Percentiles rank a stretch among this genome's conserved stretches.
These are phyloP conservation scores for Murraya koenigii DNA, from an alignment of 345 rosid genomes.

Conservation along the genomic window DNA sequence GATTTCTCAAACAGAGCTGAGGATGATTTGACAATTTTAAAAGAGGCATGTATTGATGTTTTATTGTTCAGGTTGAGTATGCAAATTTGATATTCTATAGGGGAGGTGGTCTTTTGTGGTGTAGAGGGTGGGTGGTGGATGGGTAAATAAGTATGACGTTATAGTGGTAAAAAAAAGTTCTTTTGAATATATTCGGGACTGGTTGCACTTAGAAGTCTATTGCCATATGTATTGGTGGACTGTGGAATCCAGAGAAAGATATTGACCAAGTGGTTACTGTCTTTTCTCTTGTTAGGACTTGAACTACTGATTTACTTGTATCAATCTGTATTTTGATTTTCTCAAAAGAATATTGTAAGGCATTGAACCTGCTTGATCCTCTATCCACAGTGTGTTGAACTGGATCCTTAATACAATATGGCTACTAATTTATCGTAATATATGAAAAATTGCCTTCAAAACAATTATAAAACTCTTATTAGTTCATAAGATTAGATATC, in stretches of 20 bases:
- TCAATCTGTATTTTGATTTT: neutral
- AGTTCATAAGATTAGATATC: neutral
- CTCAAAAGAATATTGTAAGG: neutral
- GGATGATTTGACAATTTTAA: conserved; percentile 40
- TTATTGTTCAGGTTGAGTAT: neutral
- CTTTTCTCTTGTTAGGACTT: neutral
- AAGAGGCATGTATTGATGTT: conserved; percentile 42
- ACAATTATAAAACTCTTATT: neutral
- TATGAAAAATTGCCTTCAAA: too few relatives aligned
- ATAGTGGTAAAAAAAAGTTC: neutral
- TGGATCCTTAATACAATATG: neutral
- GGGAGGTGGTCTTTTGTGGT: neutral
- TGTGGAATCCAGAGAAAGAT: neutral
- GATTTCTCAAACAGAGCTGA: conserved; percentile 24
- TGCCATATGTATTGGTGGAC: neutral
- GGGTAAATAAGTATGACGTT: neutral
- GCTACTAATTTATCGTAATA: neutral
- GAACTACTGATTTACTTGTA: neutral
- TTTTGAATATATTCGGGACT: neutral
- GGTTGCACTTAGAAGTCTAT: neutral
- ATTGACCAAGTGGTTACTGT: neutral
- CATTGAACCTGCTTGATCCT: neutral
- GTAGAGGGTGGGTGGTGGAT: neutral
- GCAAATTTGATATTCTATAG: neutral
- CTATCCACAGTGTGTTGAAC: neutral